Percentiles rank a stretch among this genome's conserved stretches.
These are phyloP conservation scores for Phanerodontia chrysosporium DNA, from an alignment of 768 basidiomycete species.

Conservation along the genomic window DNA sequence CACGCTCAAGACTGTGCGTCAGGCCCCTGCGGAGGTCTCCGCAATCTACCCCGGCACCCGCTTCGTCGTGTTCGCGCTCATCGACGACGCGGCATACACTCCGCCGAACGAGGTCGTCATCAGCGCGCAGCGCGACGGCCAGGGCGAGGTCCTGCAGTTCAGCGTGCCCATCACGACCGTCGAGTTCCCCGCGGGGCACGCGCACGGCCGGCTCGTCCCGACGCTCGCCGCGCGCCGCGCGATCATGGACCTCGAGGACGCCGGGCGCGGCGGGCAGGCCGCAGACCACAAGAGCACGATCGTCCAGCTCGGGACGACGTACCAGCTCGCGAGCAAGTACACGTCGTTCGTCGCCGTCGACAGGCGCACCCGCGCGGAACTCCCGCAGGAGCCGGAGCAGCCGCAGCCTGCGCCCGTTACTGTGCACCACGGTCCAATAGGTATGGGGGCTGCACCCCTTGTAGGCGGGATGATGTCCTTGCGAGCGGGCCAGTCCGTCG, in stretches of 20 bases:
- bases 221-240: slow-evolving; percentile 49
- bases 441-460: no score
- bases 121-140: slow-evolving; percentile 23
- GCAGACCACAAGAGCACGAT: slow-evolving; percentile 38
- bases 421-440: no score
- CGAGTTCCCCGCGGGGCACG: slow-evolving; percentile 19
- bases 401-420: no score
- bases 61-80: slow-evolving; percentile 32
- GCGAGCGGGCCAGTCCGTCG: no score
- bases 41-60: slow-evolving; percentile 31
- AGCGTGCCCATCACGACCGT: slow-evolving; percentile 21
- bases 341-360: slow-evolving; percentile 54
- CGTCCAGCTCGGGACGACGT: slow-evolving; percentile 44
- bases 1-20: slow-evolving; percentile 17
- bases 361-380: background rate
- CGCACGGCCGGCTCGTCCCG: slow-evolving; percentile 38
- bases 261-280: slow-evolving; percentile 10
- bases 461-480: no score
- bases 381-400: no score
- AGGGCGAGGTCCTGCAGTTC: slow-evolving; percentile 14
- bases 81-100: slow-evolving; percentile 13
- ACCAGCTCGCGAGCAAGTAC: slow-evolving; percentile 46
- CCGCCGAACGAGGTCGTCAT: slow-evolving; percentile 28
- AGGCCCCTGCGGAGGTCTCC: slow-evolving; percentile 28
- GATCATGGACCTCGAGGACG: slow-evolving; percentile 47